phyloP scores from a whole-genome alignment of 768 basidiomycete species.

The Wakefieldia striispora region DNA sequence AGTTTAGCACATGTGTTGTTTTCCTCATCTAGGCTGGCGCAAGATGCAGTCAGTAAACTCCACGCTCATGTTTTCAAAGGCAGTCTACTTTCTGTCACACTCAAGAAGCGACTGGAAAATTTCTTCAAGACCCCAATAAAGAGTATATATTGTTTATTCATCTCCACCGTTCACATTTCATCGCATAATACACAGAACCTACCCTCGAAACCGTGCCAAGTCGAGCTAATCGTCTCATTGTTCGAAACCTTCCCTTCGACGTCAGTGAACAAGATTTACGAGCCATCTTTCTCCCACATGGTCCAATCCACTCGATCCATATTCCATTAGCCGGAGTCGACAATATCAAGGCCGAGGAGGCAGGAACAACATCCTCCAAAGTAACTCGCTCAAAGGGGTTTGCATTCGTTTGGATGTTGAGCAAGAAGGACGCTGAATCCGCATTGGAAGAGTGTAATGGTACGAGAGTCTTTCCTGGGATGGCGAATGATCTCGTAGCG shows the following conservation, averaged over 20 bases:
- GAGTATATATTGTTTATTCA: conserved; percentile 10
- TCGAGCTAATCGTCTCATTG: conserved; percentile 78
- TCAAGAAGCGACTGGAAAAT: conserved; percentile 82
- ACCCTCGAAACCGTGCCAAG: conserved; percentile 49
- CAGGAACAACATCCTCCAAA: conserved; percentile 19
- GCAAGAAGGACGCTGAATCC: conserved; percentile 77
- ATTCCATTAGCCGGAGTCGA: conserved; percentile 53
- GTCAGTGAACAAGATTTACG: conserved; percentile 83
- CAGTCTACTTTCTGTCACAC: conserved; percentile 74
- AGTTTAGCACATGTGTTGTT: conserved; percentile 73
- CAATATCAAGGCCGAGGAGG: conserved; percentile 28
- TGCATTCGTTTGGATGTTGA: conserved; percentile 93
- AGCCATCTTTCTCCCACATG: conserved; percentile 81
- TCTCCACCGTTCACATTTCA: neutral
- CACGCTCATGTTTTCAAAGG: conserved; percentile 96
- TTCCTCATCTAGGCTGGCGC: conserved; percentile 61
- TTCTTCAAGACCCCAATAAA: conserved; percentile 47
- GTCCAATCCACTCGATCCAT: conserved; percentile 82
- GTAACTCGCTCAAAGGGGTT: conserved; percentile 65
- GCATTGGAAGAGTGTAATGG: conserved; percentile 83
- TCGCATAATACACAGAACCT: conserved; percentile 20
- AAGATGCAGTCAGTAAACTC: conserved; percentile 71
- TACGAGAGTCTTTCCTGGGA: conserved; percentile 60
- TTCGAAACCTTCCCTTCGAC: conserved; percentile 87
- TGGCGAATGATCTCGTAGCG: conserved; percentile 51